Evolutionary conservation across 768 basidiomycete genomes (phyloP).

Genomic region (Lactifluus rugatus): DNA sequence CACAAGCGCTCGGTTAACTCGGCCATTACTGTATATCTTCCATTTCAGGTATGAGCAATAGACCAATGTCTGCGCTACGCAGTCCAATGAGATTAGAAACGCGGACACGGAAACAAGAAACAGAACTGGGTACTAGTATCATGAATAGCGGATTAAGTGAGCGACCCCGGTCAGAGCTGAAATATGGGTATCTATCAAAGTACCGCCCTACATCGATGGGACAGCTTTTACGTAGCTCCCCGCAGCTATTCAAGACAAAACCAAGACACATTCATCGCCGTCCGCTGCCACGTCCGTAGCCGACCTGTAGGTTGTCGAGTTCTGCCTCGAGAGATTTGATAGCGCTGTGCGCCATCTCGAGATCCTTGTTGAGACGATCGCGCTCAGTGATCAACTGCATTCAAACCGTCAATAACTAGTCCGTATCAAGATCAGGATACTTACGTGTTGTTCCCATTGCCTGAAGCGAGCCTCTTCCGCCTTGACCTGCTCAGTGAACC

Average conservation of each 20-base stretch:
- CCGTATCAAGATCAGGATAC: constrained; percentile 24
- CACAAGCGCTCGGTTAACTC: too few species aligned
- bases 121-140: constrained; percentile 1
- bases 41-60: background rate
- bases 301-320: constrained; percentile 80
- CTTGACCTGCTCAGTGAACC: constrained; percentile 99
- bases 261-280: constrained; percentile 37
- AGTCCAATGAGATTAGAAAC: background rate
- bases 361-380: constrained; percentile 97
- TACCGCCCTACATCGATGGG: background rate
- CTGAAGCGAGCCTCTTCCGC: constrained; percentile 95
- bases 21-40: background rate
- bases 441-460: constrained; percentile 97
- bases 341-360: constrained; percentile 83
- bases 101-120: background rate
- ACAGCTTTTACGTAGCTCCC: background rate
- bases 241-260: background rate
- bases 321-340: constrained; percentile 90
- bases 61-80: background rate
- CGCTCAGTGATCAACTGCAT: constrained; percentile 91
- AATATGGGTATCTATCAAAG: constrained; percentile 15
- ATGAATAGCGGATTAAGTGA: background rate
- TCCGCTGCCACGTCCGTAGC: constrained; percentile 66
- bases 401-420: constrained; percentile 13
- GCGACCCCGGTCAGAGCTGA: constrained; percentile 2